Base-by-base conservation (phyloP, 2,329 filamentous ascomycete genomes). In the Monilinia fructicola region DNA sequence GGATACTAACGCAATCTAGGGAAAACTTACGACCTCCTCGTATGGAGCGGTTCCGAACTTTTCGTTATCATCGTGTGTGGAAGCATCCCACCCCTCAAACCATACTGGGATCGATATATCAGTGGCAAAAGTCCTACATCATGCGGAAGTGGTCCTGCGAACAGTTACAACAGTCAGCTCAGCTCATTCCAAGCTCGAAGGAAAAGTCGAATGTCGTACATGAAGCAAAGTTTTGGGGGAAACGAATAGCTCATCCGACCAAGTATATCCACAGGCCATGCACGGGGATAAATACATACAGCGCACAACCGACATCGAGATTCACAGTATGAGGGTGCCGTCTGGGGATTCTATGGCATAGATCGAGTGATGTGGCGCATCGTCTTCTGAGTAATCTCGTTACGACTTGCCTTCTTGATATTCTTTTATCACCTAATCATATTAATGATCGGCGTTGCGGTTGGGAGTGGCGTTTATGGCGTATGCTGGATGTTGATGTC, bases 31-130 rank as follows among this genome's bases (percentile, higher is more conserved):
- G 60, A 64, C 40, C 38, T 67, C 10, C 40, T 54, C n/a, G 46
- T 55, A 12, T 67, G 65, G 65, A 64, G 42, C 23, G 53, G 40
- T 14, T 55, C 65, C 6, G 60, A 67, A 58, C 38, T 56, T 18
- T 64, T 64, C 12, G 53, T 67, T 18, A 64, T 64, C 16, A 67
- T 67, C n/a, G 35, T 67, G 5, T 64, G 60, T 35, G 65, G 65
- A n/a, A 56, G 52, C 28, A 58, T 67, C n/a, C 65, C 65, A 16
- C 60, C 59, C 14, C 61, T 67, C n/a, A 64, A 58, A 38, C 54
- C 65, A 12, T 54, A 44, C n/a, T 67, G 44, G 40, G 59, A 67
- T 23, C 28, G 38, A 52, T 60, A 7, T 18, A 10, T 54, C 9
- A 46, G n/a, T n/a, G 55, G 55, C 46, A 54, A 61, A 46, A 42